Evolutionary conservation across 345 rosid genomes (phyloP).

Genomic region (Punica granatum): DNA sequence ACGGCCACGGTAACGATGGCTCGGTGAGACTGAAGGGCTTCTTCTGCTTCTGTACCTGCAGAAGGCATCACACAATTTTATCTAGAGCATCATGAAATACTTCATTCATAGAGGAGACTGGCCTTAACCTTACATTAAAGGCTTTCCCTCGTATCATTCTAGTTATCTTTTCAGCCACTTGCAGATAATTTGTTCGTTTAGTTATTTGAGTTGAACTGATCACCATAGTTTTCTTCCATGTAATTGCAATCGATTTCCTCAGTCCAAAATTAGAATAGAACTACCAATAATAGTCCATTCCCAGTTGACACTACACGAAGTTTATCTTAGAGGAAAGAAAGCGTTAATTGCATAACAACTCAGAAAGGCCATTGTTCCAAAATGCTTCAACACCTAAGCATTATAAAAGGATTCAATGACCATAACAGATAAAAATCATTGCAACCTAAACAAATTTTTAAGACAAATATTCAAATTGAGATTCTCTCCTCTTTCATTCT

Average conservation of each 20-base stretch:
- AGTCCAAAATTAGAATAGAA: neutral
- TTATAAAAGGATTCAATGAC: neutral
- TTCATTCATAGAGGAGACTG: neutral
- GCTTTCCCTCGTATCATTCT: neutral
- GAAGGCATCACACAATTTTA: neutral
- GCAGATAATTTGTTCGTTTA: neutral
- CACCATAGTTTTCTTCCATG: neutral
- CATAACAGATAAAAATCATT: neutral
- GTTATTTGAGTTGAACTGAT: neutral
- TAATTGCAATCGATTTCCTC: neutral
- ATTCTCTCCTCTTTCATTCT: no score
- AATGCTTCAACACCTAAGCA: neutral
- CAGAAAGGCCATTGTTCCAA: neutral
- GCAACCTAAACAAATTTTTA: neutral
- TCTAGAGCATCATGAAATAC: neutral
- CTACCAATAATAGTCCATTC: neutral
- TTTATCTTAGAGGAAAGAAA: neutral
- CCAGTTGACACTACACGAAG: neutral
- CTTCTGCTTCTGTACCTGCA: slow-evolving; percentile 68
- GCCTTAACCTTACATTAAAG: neutral
- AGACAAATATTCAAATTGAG: neutral
- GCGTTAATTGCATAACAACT: neutral
- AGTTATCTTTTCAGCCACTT: neutral
- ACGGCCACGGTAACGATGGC: slow-evolving; percentile 48
- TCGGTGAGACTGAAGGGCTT: slow-evolving; percentile 57